Evolutionary conservation across 2,329 filamentous ascomycete species (phyloP), one percentile per base, ranked within the genome.

Genomic region (Fusarium sp.): DNA sequence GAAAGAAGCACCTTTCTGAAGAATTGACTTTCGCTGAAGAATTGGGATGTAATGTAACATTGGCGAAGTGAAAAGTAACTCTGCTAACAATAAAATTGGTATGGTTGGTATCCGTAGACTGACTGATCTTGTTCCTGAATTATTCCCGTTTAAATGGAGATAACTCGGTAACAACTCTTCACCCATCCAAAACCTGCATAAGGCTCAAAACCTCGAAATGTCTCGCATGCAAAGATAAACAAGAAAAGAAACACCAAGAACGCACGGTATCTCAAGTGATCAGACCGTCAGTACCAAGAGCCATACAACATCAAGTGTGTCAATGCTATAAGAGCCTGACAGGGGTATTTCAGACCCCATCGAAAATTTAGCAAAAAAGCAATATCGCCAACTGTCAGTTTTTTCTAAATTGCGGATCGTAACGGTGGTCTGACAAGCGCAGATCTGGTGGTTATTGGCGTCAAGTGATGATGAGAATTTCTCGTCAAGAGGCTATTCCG

Each of bases 241-340:
- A 37, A 16, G 24, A 48, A 8, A 55, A 49, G 29, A 37, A 48
- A 49, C 23, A 23, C 8, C 33, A n/a, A 35, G 16, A n/a, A 35
- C 41, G 20, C 24, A 49, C 24, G 42, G 52, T 16, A 29, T 28
- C 20, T 13, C 31, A 21, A 38, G 35, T 8, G 33, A 39, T 21
- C 48, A 50, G 16, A 18, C 28, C 43, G 28, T 31, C 28, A 18
- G 18, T 39, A 16, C 24, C 35, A 63, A 47, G 48, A 49, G 37
- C 42, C 31, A 35, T 63, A 41, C 42, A 63, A 49, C 26, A 26
- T 39, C 52, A n/a, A 41, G 57, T 70, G 66, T 68, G 66, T 44
- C 57, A 69, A 63, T 69, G 53, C 49, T 33, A 49, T 31, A 21
- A 18, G 31, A 41, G 42, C 5, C 20, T n/a, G 39, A 38, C 67